Evolutionary conservation across 495 filamentous ascomycete genomes (phyloP), one percentile per base, ranked within the genome.

Genomic region (Beverwykella pulmonaria): DNA sequence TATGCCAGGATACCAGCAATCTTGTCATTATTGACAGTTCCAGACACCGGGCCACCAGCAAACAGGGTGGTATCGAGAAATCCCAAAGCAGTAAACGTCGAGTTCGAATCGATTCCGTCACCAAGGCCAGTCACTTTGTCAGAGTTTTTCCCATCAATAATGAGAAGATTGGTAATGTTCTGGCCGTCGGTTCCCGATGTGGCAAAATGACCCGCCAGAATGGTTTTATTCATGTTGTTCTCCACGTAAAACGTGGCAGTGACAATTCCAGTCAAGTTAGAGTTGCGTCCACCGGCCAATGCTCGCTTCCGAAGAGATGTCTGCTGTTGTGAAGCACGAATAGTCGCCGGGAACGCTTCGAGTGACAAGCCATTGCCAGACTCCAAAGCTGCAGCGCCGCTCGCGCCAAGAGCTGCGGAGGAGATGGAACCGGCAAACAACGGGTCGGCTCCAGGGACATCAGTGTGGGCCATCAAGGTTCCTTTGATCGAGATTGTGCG

Each of bases 201-300:
- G 32, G 82, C 84, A 75, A 99, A 99, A 66, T 92, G 90, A 1
- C 94, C 94, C 59, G 90, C 95, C 41, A 97, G 80, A 27, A 97
- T 84, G 4, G 95, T 98, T 27, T 93, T 78, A 71, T 98, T 97
- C 57, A 85, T 82, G 41, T 79, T 80, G 56, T 83, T 86, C 29
- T 79, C 78, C 17, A 80, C 81, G 73, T 97, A 91, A 74, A 93
- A 96, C 6, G 85, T 79, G 20, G 93, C 95, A 15, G 88, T 84
- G 25, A 88, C 82, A 22, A 92, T 86, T 53, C 91, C 92, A 46
- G 82, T 79, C 12, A 48, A 50, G 20, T 47, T 54, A 80, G 65
- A 61, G 78, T 86, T 50, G 79, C 59, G 52, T 27, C 39, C 79
- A 5, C 78, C 68, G 50, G 73, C 75, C n/a, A 80, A 75, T 44